These are phyloP conservation scores for Pelagomonas calceolata DNA, from an alignment of 108 stramenopile genomes.

Conservation along the genomic window DNA sequence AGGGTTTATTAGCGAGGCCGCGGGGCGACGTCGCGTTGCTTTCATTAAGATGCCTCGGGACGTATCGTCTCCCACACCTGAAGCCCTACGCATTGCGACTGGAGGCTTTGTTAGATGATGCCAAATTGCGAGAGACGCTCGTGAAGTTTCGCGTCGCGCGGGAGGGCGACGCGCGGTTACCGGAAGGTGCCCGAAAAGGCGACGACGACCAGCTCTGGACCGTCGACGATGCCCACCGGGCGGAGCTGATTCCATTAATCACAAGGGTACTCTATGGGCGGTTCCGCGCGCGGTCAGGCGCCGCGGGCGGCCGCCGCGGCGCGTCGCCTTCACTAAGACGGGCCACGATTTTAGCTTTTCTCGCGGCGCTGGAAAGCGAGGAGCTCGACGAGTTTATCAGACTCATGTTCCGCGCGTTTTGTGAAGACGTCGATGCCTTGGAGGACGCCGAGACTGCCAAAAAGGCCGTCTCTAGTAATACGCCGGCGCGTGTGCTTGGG, in stretches of 20 bases:
- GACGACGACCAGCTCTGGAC: background rate
- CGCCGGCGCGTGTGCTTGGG: background rate
- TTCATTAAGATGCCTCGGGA: background rate
- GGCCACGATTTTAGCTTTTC: conserved; percentile 3
- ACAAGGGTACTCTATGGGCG: conserved; percentile 1
- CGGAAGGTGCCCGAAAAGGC: background rate
- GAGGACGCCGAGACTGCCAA: too few species aligned
- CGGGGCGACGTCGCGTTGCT: background rate
- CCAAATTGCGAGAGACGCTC: background rate
- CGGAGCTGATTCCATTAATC: background rate
- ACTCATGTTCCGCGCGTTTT: conserved; percentile 3
- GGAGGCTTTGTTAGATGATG: conserved; percentile 2
- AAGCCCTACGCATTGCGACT: background rate
- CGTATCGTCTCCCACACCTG: background rate
- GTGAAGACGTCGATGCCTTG: background rate
- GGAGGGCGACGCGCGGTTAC: background rate
- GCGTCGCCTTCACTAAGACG: background rate
- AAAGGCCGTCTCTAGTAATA: background rate
- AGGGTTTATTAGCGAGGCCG: background rate
- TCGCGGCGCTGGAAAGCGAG: background rate
- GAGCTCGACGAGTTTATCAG: background rate
- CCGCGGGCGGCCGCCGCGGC: background rate
- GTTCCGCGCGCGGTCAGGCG: background rate
- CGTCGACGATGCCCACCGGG: background rate
- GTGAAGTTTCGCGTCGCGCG: background rate